Evolutionary conservation across 495 filamentous ascomycete species (phyloP).

Genomic region (Sabuloglossum arenarium): DNA sequence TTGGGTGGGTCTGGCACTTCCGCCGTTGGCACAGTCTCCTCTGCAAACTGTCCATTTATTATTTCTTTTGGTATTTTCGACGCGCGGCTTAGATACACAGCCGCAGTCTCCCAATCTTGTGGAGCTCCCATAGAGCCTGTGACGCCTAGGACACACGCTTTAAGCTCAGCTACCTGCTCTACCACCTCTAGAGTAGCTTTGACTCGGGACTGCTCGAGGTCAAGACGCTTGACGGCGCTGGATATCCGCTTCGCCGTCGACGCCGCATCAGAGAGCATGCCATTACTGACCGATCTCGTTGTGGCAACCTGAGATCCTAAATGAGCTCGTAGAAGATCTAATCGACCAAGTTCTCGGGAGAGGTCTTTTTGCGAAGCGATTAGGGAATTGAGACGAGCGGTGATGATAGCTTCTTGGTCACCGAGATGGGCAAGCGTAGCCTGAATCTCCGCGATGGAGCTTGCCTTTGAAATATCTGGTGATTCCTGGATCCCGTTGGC

Average conservation of each 20-base stretch:
- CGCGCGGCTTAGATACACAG: conserved; percentile 68
- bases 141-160: conserved; percentile 88
- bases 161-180: conserved; percentile 89
- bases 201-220: conserved; percentile 76
- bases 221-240: conserved; percentile 60
- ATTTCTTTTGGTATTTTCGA: conserved; percentile 59
- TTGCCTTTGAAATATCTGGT: conserved; percentile 38
- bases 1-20: conserved; percentile 84
- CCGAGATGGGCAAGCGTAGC: conserved; percentile 52
- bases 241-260: conserved; percentile 75
- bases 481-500: too few species aligned
- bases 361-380: conserved; percentile 66
- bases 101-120: conserved; percentile 96
- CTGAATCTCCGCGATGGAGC: conserved; percentile 56
- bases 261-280: conserved; percentile 67
- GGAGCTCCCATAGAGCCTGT: conserved; percentile 90
- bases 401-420: conserved; percentile 52
- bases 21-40: conserved; percentile 79
- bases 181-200: conserved; percentile 80
- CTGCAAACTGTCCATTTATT: conserved; percentile 69
- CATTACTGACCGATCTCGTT: conserved; percentile 64
- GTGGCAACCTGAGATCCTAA: conserved; percentile 75
- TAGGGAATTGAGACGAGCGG: conserved; percentile 49
- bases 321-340: conserved; percentile 75
- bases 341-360: conserved; percentile 58